Percentiles rank a stretch among this genome's conserved stretches.
These are phyloP conservation scores for Leonotis leonurus DNA, from an alignment of 257 asterid species.

Conservation along the genomic window DNA sequence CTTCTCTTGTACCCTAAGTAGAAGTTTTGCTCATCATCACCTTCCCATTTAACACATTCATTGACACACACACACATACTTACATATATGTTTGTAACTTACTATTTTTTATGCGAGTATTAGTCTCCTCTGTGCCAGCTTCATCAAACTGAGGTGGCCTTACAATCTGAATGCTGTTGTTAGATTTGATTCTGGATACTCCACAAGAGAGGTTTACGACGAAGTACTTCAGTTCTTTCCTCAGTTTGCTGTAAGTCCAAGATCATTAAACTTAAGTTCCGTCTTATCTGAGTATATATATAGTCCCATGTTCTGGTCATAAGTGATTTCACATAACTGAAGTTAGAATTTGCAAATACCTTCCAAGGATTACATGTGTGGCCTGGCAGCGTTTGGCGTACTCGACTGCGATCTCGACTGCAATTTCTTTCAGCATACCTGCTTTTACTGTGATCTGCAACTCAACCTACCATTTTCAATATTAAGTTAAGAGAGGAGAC, in stretches of 20 bases:
- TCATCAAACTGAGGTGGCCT: slow-evolving; percentile 28
- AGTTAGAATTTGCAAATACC: slow-evolving; percentile 20
- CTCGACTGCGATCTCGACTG: slow-evolving; percentile 28
- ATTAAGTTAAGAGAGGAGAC: neutral
- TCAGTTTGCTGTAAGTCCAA: slow-evolving; percentile 29
- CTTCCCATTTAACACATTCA: neutral
- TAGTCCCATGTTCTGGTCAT: too few relatives aligned
- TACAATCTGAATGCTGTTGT: slow-evolving; percentile 20
- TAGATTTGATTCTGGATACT: slow-evolving; percentile 29
- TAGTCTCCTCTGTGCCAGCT: slow-evolving; percentile 1
- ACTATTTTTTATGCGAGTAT: slow-evolving; percentile 14
- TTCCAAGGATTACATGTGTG: slow-evolving; percentile 38
- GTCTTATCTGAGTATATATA: too few relatives aligned
- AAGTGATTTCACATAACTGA: too few relatives aligned
- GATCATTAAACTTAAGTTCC: neutral
- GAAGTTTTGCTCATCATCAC: neutral
- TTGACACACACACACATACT: neutral
- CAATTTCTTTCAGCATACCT: slow-evolving; percentile 38
- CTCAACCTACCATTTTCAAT: slow-evolving; percentile 25
- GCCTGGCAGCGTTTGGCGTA: slow-evolving; percentile 32
- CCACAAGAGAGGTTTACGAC: slow-evolving; percentile 39
- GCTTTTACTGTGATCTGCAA: slow-evolving; percentile 41
- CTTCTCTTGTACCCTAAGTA: slow-evolving; percentile 18
- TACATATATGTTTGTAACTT: neutral
- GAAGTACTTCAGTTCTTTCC: slow-evolving; percentile 32